phyloP scores from a whole-genome alignment of 1,284 basidiomycete genomes.

The Ceratobasidium sp. region DNA sequence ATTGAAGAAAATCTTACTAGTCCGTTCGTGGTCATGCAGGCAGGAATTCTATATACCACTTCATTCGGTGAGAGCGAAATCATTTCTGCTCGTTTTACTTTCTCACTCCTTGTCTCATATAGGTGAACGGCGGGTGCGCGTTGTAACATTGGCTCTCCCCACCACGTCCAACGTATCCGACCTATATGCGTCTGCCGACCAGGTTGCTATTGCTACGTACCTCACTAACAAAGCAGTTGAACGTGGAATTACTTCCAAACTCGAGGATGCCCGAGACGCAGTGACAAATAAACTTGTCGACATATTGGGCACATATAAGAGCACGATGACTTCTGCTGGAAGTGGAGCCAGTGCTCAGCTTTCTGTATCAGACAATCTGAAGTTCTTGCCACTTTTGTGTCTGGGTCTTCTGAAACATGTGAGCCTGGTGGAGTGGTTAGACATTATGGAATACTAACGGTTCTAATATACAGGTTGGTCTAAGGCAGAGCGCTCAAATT shows the following conservation, averaged over 20 bases:
- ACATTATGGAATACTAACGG: background rate
- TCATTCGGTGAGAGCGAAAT: constrained; percentile 71
- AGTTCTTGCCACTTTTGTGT: constrained; percentile 88
- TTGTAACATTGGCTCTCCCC: constrained; percentile 90
- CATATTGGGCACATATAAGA: constrained; percentile 91
- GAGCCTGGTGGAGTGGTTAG: constrained; percentile 45
- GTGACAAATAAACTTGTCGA: constrained; percentile 90
- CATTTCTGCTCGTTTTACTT: background rate
- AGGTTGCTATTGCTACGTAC: constrained; percentile 87
- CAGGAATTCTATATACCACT: constrained; percentile 94
- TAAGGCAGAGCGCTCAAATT: constrained; percentile 94
- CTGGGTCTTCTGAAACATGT: constrained; percentile 95
- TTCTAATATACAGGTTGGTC: constrained; percentile 69
- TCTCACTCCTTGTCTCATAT: constrained; percentile 10
- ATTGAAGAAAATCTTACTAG: constrained; percentile 95
- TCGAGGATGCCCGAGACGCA: constrained; percentile 94
- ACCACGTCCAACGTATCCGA: constrained; percentile 94
- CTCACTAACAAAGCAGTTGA: constrained; percentile 98
- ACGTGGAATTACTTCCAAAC: constrained; percentile 83
- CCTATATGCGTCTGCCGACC: constrained; percentile 93
- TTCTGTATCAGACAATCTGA: constrained; percentile 89
- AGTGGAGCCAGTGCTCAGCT: constrained; percentile 94
- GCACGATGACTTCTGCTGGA: constrained; percentile 93
- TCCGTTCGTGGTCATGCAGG: constrained; percentile 95
- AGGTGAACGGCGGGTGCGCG: constrained; percentile 95